phyloP scores from a whole-genome alignment of 345 rosid genomes.

The Theobroma cacao region DNA sequence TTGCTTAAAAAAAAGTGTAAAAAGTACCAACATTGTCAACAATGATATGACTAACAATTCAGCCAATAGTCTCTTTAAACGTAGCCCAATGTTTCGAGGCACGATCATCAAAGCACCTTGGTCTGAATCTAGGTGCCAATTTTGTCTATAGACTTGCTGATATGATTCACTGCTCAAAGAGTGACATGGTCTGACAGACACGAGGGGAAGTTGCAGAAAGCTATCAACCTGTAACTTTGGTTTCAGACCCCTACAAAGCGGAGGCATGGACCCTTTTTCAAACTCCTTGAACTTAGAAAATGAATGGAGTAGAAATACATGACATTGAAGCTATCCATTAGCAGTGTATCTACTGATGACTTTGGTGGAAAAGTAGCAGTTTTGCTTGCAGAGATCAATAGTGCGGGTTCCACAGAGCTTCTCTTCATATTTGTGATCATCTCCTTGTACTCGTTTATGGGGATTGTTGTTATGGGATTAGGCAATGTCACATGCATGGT shows the following conservation, averaged over 20 bases:
- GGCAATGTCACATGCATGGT: conserved; percentile 13
- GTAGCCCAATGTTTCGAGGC: not conserved
- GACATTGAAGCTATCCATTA: not conserved
- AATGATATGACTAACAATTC: not conserved
- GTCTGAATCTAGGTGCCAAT: not conserved
- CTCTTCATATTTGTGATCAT: no score
- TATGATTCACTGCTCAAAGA: not conserved
- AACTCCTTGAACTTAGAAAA: not conserved
- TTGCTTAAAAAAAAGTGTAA: not conserved
- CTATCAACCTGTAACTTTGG: not conserved
- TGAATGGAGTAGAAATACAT: not conserved
- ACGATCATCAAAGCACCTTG: not conserved
- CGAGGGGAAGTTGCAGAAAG: not conserved
- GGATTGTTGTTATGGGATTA: not conserved
- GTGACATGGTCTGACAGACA: not conserved
- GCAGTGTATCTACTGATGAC: not conserved
- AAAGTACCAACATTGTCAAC: not conserved
- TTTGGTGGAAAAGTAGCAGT: not conserved
- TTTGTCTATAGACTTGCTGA: not conserved
- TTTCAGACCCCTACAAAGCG: not conserved
- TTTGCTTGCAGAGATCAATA: not conserved
- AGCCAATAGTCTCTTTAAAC: not conserved
- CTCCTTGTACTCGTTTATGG: not conserved
- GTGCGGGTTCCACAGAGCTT: no score
- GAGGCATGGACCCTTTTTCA: not conserved